phyloP scores from a whole-genome alignment of 2,329 filamentous ascomycete genomes.

The Rhytidhysteron rufulum region DNA sequence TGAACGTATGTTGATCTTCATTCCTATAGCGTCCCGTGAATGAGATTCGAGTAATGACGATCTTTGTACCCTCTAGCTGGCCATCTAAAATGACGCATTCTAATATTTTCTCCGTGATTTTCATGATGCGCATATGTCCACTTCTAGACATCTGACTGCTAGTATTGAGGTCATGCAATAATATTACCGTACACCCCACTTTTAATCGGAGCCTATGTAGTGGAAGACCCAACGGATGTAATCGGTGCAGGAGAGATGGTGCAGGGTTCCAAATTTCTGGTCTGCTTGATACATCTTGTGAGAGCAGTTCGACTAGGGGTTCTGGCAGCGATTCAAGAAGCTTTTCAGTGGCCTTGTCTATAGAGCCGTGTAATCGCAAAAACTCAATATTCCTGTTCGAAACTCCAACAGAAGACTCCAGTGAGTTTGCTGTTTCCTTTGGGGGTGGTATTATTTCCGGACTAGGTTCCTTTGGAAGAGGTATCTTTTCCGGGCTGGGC shows the following conservation, averaged over 20 bases:
- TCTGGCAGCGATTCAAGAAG: conserved; percentile 21
- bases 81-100: conserved; percentile 32
- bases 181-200: conserved; percentile 24
- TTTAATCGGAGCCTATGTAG: conserved; percentile 33
- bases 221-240: conserved; percentile 28
- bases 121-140: conserved; percentile 27
- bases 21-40: conserved; percentile 28
- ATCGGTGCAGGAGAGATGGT: conserved; percentile 23
- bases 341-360: conserved; percentile 23
- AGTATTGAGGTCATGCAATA: conserved; percentile 24
- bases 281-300: conserved; percentile 22
- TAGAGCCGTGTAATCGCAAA: conserved; percentile 25
- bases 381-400: conserved; percentile 11
- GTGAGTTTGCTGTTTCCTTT: background rate
- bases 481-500: background rate
- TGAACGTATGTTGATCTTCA: conserved; percentile 20
- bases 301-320: conserved; percentile 28
- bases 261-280: conserved; percentile 21
- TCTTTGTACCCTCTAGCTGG: conserved; percentile 29
- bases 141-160: conserved; percentile 29
- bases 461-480: background rate
- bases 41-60: conserved; percentile 22
- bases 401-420: background rate
- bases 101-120: conserved; percentile 22
- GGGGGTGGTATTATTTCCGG: no score